These are phyloP conservation scores for Schizophyllum commune DNA, from an alignment of 1,284 basidiomycete species.

Conservation along the genomic window DNA sequence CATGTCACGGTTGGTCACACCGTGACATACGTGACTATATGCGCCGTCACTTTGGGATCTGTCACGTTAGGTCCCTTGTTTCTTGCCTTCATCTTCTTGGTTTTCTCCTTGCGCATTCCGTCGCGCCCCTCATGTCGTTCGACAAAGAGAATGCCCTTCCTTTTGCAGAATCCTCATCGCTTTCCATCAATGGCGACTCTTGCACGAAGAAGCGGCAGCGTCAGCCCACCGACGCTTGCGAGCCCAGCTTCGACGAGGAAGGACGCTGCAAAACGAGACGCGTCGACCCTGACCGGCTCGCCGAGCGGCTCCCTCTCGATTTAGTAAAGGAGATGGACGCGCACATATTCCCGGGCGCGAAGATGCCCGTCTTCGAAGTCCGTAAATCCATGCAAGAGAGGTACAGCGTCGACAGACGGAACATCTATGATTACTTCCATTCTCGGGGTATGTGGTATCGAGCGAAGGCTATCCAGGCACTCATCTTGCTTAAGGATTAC, in stretches of 20 bases:
- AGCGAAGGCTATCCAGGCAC: background rate
- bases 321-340: constrained; percentile 63
- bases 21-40: no score
- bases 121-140: no score
- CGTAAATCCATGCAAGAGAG: constrained; percentile 61
- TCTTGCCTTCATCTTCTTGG: no score
- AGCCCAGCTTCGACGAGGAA: constrained; percentile 5
- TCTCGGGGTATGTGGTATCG: constrained; percentile 30
- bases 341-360: constrained; percentile 54
- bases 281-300: constrained; percentile 53
- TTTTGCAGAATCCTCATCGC: no score
- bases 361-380: constrained; percentile 64
- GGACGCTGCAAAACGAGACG: constrained; percentile 30
- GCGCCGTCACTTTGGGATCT: no score
- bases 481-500: constrained; percentile 38
- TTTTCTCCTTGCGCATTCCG: no score
- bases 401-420: constrained; percentile 59
- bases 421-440: constrained; percentile 74
- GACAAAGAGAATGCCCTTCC: no score
- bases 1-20: no score
- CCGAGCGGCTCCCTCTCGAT: constrained; percentile 53
- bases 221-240: background rate
- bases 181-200: background rate
- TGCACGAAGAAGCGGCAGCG: constrained; percentile 5
- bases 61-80: no score